Conservation (phyloP, 176 grass and related monocot species). For the Hyparrhenia diplandra region DNA sequence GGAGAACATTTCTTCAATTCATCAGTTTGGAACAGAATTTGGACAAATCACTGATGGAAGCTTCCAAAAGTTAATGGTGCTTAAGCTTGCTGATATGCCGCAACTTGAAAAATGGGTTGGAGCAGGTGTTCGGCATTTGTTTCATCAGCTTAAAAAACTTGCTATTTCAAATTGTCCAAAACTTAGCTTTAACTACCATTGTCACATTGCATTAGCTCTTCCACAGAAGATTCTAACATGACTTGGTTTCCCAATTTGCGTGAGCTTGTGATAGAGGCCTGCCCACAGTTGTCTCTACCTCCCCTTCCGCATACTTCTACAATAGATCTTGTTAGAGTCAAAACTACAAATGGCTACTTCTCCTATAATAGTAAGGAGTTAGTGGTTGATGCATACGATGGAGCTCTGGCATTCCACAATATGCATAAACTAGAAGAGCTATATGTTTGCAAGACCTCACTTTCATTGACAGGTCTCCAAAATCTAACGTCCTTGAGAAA, state of each 20-base stretch:
- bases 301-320: neutral
- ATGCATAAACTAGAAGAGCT: neutral
- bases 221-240: neutral
- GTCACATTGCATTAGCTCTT: neutral
- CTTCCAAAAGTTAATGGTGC: neutral
- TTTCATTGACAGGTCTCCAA: neutral
- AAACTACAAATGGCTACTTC: neutral
- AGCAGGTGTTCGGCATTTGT: neutral
- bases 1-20: neutral
- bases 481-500: neutral
- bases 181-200: neutral
- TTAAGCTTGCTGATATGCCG: neutral
- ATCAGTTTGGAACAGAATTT: neutral
- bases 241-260: neutral
- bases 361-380: neutral
- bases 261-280: neutral
- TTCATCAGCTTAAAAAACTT: neutral
- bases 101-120: neutral
- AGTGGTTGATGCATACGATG: neutral
- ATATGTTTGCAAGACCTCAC: neutral
- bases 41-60: neutral
- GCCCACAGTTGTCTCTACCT: conserved; percentile 5
- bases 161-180: neutral
- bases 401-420: neutral
- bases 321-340: neutral